These are phyloP conservation scores for Venturia pyrina DNA, from an alignment of 2,329 filamentous ascomycete species.

Conservation along the genomic window DNA sequence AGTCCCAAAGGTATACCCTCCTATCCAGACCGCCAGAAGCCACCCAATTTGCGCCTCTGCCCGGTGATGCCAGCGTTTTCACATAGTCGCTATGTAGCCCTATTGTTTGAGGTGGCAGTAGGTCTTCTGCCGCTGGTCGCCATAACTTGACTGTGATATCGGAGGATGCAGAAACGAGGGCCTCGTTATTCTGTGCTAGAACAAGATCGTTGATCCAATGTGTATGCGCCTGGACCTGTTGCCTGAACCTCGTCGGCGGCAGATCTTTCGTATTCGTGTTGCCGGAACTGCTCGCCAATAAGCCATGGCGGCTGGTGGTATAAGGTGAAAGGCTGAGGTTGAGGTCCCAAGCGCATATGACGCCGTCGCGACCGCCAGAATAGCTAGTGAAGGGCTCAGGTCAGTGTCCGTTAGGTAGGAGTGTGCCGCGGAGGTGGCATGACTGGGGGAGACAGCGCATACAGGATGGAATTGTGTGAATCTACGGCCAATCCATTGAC, in stretches of 20 bases:
- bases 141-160: constrained; percentile 89
- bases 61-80: constrained; percentile 79
- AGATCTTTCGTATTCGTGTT: constrained; percentile 23
- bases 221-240: constrained; percentile 71
- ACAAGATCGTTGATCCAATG: constrained; percentile 95
- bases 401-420: constrained; percentile 16
- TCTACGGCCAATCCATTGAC: constrained; percentile 93
- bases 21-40: constrained; percentile 89
- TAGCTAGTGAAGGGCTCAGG: constrained; percentile 52
- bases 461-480: constrained; percentile 74
- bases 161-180: constrained; percentile 83
- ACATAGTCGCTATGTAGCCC: constrained; percentile 94
- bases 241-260: constrained; percentile 43
- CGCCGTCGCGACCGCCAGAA: constrained; percentile 88
- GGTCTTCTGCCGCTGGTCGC: constrained; percentile 59
- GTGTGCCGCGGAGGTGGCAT: constrained; percentile 13
- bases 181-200: constrained; percentile 65
- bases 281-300: constrained; percentile 18
- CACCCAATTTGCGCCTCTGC: constrained; percentile 66
- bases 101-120: constrained; percentile 63
- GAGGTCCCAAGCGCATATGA: constrained; percentile 92
- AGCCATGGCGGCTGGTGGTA: neutral
- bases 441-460: constrained; percentile 28
- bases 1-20: constrained; percentile 87
- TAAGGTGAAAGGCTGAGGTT: constrained; percentile 51